A percentile compares a stretch with the other conserved stretches of the same genome.
These are phyloP conservation scores for Lasiodiplodia theobromae DNA, from an alignment of 2,329 filamentous ascomycete genomes.

Conservation along the genomic window DNA sequence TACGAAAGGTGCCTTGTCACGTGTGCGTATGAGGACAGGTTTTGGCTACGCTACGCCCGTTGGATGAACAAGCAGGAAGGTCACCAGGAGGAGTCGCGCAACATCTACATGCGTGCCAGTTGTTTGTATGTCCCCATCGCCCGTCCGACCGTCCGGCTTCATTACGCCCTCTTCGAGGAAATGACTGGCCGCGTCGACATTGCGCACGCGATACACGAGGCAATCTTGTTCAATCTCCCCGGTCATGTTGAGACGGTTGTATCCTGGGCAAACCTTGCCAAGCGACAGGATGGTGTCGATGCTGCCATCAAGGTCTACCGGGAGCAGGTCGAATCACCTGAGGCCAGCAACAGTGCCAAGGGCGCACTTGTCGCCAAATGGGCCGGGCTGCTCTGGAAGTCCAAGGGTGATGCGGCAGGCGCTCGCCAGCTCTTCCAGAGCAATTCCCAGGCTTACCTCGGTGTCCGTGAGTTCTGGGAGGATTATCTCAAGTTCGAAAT, in stretches of 20 bases:
- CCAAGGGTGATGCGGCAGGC: conserved; percentile 79
- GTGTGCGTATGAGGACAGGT: conserved; percentile 94
- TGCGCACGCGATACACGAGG: conserved; percentile 83
- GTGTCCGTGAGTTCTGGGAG: conserved; percentile 88
- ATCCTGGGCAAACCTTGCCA: conserved; percentile 84
- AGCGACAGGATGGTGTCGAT: conserved; percentile 82
- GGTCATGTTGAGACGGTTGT: conserved; percentile 87
- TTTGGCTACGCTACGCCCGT: conserved; percentile 95
- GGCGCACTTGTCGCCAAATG: conserved; percentile 88
- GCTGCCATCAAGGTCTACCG: conserved; percentile 86
- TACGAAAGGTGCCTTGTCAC: conserved; percentile 95
- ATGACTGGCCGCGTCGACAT: conserved; percentile 75
- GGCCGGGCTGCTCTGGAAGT: conserved; percentile 86
- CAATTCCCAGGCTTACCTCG: conserved; percentile 83
- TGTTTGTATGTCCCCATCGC: conserved; percentile 88
- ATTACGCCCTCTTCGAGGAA: conserved; percentile 96
- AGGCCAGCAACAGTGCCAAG: conserved; percentile 79
- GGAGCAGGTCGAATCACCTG: conserved; percentile 75
- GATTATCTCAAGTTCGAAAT: conserved; percentile 90
- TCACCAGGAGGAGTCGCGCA: conserved; percentile 89
- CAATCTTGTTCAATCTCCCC: conserved; percentile 77
- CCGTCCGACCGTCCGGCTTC: conserved; percentile 80
- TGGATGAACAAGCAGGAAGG: conserved; percentile 86
- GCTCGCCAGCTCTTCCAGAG: conserved; percentile 83
- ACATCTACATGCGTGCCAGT: conserved; percentile 88